Evolutionary conservation across 805 yeast genomes (phyloP), one percentile per base, ranked within the genome.

Genomic region (Teunomyces funiuensis): DNA sequence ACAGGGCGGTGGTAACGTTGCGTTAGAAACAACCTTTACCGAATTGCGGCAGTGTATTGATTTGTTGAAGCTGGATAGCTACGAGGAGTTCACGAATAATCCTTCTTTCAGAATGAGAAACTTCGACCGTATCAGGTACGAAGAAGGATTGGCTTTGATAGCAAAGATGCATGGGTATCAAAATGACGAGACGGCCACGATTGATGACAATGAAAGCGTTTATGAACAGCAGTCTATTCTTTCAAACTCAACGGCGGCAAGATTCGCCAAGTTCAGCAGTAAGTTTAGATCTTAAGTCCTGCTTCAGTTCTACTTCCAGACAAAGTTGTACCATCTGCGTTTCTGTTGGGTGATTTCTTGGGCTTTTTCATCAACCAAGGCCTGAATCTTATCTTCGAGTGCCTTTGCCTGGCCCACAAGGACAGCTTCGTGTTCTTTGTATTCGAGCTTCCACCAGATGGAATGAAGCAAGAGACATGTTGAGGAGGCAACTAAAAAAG

Each of bases 21-120:
- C 87, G 0, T 65, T 87, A 33, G 80, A 82, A 44, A 80, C 88
- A 7, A 85, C 91, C 36, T 85, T 88, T 50, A 73, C 80, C 5
- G 93, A 86, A 53, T 73, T 90, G 42, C 76, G 89, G 48, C 97
- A 91, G 65, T 77, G 85, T 42, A 80, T 91, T 20, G 83, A 83
- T 46, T 65, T 91, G 44, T 66, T 93, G 49, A 74, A 79, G 49
- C 71, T 76, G 16, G 87, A 85, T 10, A 76, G 78, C 46, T 65
- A 77, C 43, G 86, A 82, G 20, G 85, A 78, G 28, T 88, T 81
- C 61, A 74, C 70, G 50, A 79, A 83, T 49, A 67, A 67, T 50
- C 59, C 72, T 3, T 49, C 65, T 2, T 61, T 57, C 46, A 58
- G 74, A 47, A 61, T 66, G 64, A 59, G 74, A 37, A 79, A 82